Percentiles rank a stretch among this genome's conserved stretches.
These are phyloP conservation scores for Lactarius psammicola DNA, from an alignment of 768 basidiomycete genomes.

Conservation along the genomic window DNA sequence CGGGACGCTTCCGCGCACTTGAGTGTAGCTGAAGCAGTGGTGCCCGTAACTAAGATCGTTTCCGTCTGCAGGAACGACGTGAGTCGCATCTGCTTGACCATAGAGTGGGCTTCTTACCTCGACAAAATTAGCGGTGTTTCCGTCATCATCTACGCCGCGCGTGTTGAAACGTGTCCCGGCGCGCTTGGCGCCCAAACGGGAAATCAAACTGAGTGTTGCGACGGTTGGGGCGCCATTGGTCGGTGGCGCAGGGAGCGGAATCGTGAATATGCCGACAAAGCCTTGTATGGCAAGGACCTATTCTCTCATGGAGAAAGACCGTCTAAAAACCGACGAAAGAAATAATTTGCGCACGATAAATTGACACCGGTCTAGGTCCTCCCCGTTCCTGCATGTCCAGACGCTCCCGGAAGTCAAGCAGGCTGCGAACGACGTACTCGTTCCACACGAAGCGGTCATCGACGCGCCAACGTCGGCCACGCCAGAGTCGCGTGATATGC, in stretches of 20 bases:
- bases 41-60: constrained; percentile 81
- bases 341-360: constrained; percentile 67
- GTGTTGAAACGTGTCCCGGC: constrained; percentile 98
- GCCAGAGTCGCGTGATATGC: constrained; percentile 54
- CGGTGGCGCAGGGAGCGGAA: constrained; percentile 74
- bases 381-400: constrained; percentile 66
- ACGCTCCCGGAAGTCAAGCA: constrained; percentile 84
- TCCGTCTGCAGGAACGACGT: constrained; percentile 63
- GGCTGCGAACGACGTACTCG: constrained; percentile 79
- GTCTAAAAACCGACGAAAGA: constrained; percentile 20
- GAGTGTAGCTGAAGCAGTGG: constrained; percentile 87
- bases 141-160: constrained; percentile 93
- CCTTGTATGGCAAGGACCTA: constrained; percentile 93
- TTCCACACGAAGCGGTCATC: constrained; percentile 96
- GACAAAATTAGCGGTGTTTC: constrained; percentile 93
- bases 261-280: constrained; percentile 78
- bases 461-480: constrained; percentile 52
- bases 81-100: not conserved
- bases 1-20: constrained; percentile 94
- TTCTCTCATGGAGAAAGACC: constrained; percentile 8
- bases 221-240: constrained; percentile 69
- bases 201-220: constrained; percentile 78
- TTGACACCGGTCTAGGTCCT: constrained; percentile 76
- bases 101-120: constrained; percentile 51
- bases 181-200: constrained; percentile 88